phyloP scores from a whole-genome alignment of 257 asterid genomes.

The Dorcoceras hygrometricum region DNA sequence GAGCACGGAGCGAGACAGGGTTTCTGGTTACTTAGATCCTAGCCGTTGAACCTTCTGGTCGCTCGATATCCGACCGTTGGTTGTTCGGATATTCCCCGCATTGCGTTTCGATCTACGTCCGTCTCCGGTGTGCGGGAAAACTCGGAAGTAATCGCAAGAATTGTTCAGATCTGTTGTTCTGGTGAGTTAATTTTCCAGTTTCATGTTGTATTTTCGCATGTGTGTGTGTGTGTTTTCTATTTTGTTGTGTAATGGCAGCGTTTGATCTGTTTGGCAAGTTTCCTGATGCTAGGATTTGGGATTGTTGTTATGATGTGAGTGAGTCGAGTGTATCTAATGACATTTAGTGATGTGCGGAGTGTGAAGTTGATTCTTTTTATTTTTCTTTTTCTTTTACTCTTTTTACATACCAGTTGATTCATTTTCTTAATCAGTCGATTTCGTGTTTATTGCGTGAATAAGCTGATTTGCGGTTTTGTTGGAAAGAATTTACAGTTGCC shows the following conservation, averaged over 20 bases:
- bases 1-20: slow-evolving; percentile 24
- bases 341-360: slow-evolving; percentile 7
- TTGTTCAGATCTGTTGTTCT: slow-evolving; percentile 62
- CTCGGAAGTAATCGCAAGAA: slow-evolving; percentile 21
- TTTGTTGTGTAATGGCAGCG: neutral
- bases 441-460: slow-evolving; percentile 15
- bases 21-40: slow-evolving; percentile 29
- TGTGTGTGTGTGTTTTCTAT: neutral
- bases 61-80: slow-evolving; percentile 36
- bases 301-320: neutral
- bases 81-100: slow-evolving; percentile 31
- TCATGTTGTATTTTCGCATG: slow-evolving; percentile 11
- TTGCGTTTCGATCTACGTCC: slow-evolving; percentile 27
- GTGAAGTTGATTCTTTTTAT: slow-evolving; percentile 7
- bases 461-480: slow-evolving; percentile 14
- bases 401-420: too few species aligned
- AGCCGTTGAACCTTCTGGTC: slow-evolving; percentile 31
- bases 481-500: slow-evolving; percentile 9
- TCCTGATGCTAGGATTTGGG: slow-evolving; percentile 20
- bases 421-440: slow-evolving; percentile 22
- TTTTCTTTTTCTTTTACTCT: too few species aligned
- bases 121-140: slow-evolving; percentile 21
- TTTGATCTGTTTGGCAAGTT: neutral
- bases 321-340: slow-evolving; percentile 17
- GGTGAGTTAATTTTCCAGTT: slow-evolving; percentile 43